These are phyloP conservation scores for Talaromyces verruculosus DNA, from an alignment of 2,329 filamentous ascomycete genomes.

Conservation along the genomic window DNA sequence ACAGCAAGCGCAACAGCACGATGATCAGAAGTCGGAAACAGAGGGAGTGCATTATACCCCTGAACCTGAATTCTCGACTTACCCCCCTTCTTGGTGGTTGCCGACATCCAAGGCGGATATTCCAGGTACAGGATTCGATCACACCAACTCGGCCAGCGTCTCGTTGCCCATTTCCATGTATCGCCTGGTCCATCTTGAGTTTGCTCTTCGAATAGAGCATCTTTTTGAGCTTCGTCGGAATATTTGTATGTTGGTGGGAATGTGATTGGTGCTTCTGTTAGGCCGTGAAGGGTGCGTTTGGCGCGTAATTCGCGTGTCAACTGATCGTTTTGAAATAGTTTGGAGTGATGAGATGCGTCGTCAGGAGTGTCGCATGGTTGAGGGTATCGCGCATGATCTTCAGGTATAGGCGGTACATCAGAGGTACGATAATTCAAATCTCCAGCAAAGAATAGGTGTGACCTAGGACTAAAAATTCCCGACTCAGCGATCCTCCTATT, in stretches of 20 bases:
- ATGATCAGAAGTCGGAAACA: slow-evolving; percentile 84
- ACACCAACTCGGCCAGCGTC: slow-evolving; percentile 91
- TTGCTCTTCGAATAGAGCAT: slow-evolving; percentile 26
- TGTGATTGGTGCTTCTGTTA: slow-evolving; percentile 69
- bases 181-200: slow-evolving; percentile 34
- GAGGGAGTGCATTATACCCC: slow-evolving; percentile 71
- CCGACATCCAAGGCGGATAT: slow-evolving; percentile 53
- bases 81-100: slow-evolving; percentile 19
- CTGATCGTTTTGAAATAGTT: slow-evolving; percentile 74
- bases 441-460: slow-evolving; percentile 81
- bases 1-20: slow-evolving; percentile 74
- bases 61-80: slow-evolving; percentile 51
- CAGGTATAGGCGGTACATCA: slow-evolving; percentile 60
- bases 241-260: slow-evolving; percentile 98
- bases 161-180: slow-evolving; percentile 71
- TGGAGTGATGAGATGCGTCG: slow-evolving; percentile 62
- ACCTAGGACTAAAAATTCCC: slow-evolving; percentile 69
- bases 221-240: slow-evolving; percentile 48
- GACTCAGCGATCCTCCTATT: slow-evolving; percentile 27
- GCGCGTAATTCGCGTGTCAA: slow-evolving; percentile 68
- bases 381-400: slow-evolving; percentile 63
- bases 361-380: slow-evolving; percentile 52
- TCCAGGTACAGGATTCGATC: slow-evolving; percentile 82
- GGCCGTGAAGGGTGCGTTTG: slow-evolving; percentile 71
- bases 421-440: slow-evolving; percentile 95